phyloP scores from a whole-genome alignment of 768 basidiomycete species.

The Xerocomellus intermedius region DNA sequence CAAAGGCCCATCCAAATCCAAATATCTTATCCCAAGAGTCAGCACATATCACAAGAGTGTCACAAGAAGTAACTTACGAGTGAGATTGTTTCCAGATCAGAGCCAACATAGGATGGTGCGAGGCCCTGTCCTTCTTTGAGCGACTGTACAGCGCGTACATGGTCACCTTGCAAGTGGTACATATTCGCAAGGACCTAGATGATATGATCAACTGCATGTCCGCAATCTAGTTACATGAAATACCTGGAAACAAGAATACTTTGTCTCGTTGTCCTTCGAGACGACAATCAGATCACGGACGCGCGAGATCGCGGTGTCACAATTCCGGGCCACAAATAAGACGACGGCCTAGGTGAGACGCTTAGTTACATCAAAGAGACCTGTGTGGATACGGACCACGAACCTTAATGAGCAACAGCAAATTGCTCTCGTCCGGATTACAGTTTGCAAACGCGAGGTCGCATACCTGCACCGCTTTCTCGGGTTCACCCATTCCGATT shows the following conservation, averaged over 20 bases:
- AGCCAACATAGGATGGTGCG: no score
- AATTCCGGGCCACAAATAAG: neutral
- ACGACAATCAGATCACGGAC: neutral
- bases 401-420: no score
- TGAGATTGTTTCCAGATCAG: no score
- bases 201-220: neutral
- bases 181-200: conserved; percentile 6
- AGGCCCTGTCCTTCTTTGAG: neutral
- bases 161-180: neutral
- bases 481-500: no score
- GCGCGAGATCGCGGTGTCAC: conserved; percentile 1
- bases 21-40: conserved; percentile 1
- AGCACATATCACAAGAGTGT: neutral
- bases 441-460: no score
- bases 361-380: neutral
- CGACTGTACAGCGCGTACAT: neutral
- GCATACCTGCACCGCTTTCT: no score
- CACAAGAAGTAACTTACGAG: no score
- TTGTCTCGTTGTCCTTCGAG: neutral
- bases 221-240: neutral
- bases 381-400: no score
- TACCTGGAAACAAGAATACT: conserved; percentile 6
- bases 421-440: no score
- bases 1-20: conserved; percentile 1
- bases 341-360: neutral